Base-by-base conservation (phyloP, 345 rosid species). In the Leavenworthia alabamica region DNA sequence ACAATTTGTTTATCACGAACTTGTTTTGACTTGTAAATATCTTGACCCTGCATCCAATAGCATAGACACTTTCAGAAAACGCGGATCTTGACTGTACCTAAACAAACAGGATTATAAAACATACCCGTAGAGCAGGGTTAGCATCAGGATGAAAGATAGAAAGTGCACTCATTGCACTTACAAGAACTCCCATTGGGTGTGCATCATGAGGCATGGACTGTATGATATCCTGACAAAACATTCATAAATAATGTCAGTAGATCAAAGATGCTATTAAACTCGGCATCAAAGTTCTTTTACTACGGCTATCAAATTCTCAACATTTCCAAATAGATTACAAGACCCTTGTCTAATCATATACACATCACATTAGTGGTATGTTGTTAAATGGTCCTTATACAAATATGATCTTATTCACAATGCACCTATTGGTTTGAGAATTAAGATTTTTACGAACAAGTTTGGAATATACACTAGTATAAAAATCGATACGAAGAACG, bases 61-160 rank as follows among this genome's bases (percentile, higher is more conserved):
- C 22, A 2, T 20, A 16, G 33, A 47, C 10, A 51, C 2, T 47
- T 31, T 20, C 64, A 61, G 47, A 24, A 66, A 47, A 56, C 12
- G 26, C 5, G 35, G 46, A 66, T 44, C 42, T 53, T 27, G 12
- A 56, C 20, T 44, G 27, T 44, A 10, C 27, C 9, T 4, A 17
- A 12, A 49, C 58, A 28, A 5, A 26, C 27, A 43, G 8, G 43
- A 51, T 29, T 35, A 3, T 15, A 40, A 3, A 70, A 80, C 88
- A 68, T 77, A 90, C 96, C 62, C 81, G 78, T n/a, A 90, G 89
- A 63, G 97, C 91, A 61, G 97, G 97, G 65, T 90, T 90, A 53
- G 97, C 96, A 82, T 90, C 97, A n/a, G 97, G 97, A 66, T 90
- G 97, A 75, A 88, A 88, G 67, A 86, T 73, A 35, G 97, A 88